Conservation (phyloP, 2,329 filamentous ascomycete genomes). For the Fusarium burgessii region DNA sequence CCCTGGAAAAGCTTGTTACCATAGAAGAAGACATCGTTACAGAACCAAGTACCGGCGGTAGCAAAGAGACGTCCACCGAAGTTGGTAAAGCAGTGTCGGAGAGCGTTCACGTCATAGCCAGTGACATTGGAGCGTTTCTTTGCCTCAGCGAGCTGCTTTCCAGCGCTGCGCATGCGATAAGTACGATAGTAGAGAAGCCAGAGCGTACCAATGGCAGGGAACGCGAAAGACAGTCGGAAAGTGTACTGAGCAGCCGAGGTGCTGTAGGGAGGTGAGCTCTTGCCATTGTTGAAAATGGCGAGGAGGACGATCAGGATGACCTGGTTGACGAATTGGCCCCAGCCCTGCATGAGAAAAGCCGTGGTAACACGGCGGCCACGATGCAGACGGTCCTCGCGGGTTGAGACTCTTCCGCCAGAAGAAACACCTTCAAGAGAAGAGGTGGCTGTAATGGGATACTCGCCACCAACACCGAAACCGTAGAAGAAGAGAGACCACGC, state of each 20-base stretch:
- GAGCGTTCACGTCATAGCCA: slow-evolving; percentile 89
- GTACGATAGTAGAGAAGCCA: slow-evolving; percentile 97
- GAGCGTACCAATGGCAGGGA: slow-evolving; percentile 89
- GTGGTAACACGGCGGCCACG: slow-evolving; percentile 95
- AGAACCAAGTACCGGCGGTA: slow-evolving; percentile 91
- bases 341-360: slow-evolving; percentile 98
- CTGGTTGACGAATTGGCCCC: slow-evolving; percentile 97
- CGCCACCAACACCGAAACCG: slow-evolving; percentile 76
- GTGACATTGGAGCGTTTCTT: slow-evolving; percentile 91
- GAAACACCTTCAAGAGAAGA: slow-evolving; percentile 94
- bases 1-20: slow-evolving; percentile 98
- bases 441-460: slow-evolving; percentile 97
- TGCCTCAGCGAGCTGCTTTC: slow-evolving; percentile 81
- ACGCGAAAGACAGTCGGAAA: slow-evolving; percentile 91
- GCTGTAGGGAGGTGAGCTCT: slow-evolving; percentile 81
- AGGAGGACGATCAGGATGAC: slow-evolving; percentile 87
- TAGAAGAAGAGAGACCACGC: slow-evolving; percentile 92
- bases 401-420: slow-evolving; percentile 87
- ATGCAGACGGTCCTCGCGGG: slow-evolving; percentile 91
- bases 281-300: slow-evolving; percentile 86
- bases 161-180: slow-evolving; percentile 92
- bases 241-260: slow-evolving; percentile 85
- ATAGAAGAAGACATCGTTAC: slow-evolving; percentile 99
- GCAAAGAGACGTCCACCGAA: slow-evolving; percentile 90
- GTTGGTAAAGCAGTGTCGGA: slow-evolving; percentile 81